phyloP scores from a whole-genome alignment of 768 basidiomycete species.

The Zangia roseola region DNA sequence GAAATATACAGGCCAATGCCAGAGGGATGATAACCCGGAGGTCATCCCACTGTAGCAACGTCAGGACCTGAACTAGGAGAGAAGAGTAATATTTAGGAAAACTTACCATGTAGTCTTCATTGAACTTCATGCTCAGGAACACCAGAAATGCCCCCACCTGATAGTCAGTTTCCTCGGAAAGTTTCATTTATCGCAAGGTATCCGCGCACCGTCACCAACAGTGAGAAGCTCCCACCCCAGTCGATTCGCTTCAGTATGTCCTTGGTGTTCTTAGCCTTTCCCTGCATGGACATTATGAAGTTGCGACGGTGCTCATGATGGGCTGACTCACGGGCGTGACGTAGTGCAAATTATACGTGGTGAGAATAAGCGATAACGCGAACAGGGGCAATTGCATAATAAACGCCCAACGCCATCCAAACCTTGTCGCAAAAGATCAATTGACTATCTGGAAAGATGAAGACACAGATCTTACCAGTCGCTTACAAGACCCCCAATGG shows the following conservation, averaged over 20 bases:
- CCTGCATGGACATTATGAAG: constrained; percentile 39
- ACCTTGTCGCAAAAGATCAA: constrained; percentile 36
- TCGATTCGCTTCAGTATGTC: constrained; percentile 76
- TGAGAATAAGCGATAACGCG: constrained; percentile 54
- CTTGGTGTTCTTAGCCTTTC: constrained; percentile 59
- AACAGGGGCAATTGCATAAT: constrained; percentile 72
- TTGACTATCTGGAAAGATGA: background rate
- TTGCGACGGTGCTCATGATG: background rate
- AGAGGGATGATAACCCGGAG: constrained; percentile 55
- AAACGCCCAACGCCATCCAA: constrained; percentile 85
- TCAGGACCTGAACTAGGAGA: constrained; percentile 5
- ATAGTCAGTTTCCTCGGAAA: background rate
- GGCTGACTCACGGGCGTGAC: constrained; percentile 55
- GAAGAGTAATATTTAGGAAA: background rate
- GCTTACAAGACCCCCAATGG: constrained; percentile 66
- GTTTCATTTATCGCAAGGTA: background rate
- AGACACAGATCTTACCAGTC: constrained; percentile 51
- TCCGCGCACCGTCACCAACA: constrained; percentile 56
- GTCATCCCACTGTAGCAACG: constrained; percentile 49
- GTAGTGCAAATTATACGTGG: constrained; percentile 58
- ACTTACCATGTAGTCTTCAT: constrained; percentile 59
- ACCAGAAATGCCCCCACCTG: constrained; percentile 59
- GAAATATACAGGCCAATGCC: constrained; percentile 41
- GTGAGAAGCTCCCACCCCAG: constrained; percentile 67
- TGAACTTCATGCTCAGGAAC: constrained; percentile 71